Conservation (phyloP, 192 early-diverging fungal genomes). For the Umbelopsis vinacea region DNA sequence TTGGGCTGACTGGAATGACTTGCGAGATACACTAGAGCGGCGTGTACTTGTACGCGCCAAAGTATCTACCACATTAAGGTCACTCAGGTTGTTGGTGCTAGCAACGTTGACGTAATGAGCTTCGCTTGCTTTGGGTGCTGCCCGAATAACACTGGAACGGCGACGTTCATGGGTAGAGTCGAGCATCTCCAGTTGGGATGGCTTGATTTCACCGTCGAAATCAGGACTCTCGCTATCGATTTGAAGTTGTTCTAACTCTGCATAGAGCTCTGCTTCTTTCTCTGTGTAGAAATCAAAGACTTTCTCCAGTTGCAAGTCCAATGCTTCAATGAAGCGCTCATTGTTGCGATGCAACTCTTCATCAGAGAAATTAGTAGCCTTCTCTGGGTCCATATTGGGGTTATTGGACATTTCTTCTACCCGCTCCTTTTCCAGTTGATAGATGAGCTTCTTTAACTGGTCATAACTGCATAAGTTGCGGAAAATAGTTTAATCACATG, state of each 20-base stretch:
- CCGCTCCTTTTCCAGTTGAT: constrained; percentile 41
- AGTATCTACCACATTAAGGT: neutral
- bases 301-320: constrained; percentile 75
- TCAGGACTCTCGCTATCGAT: neutral
- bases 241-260: constrained; percentile 53
- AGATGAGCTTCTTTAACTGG: constrained; percentile 40
- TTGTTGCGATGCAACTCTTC: neutral
- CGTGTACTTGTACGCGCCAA: neutral
- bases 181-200: constrained; percentile 11
- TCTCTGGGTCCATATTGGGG: constrained; percentile 19
- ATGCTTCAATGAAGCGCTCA: constrained; percentile 58
- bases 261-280: constrained; percentile 69
- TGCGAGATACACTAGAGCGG: constrained; percentile 1
- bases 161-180: constrained; percentile 24
- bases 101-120: constrained; percentile 20
- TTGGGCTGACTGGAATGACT: constrained; percentile 36
- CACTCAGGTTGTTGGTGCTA: neutral
- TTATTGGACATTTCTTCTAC: constrained; percentile 30
- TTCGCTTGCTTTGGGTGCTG: neutral
- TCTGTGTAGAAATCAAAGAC: constrained; percentile 70
- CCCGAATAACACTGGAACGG: neutral
- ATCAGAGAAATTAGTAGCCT: constrained; percentile 1
- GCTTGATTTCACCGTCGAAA: neutral
- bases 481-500: constrained; percentile 15
- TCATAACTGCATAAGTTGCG: constrained; percentile 33